Base-by-base conservation (phyloP, 2,329 filamentous ascomycete genomes). In the Raffaelea albimanens region DNA sequence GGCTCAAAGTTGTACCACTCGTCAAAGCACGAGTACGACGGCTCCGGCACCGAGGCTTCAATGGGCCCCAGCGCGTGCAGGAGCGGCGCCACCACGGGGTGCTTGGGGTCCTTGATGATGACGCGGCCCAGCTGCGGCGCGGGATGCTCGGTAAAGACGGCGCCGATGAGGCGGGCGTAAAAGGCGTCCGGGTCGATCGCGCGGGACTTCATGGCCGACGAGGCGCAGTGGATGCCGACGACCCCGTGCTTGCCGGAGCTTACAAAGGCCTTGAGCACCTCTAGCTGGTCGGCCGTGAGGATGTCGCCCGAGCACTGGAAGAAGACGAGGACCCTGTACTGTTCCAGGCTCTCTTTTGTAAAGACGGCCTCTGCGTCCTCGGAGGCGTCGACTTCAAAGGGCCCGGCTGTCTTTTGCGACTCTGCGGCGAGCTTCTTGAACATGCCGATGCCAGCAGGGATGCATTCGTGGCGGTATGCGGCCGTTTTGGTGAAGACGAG, bases 1-100 rank as follows among this genome's bases (percentile, higher is more conserved):
- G 43, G 46, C 44, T 56, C 52, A 49, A 67, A 69, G 49, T 68
- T 68, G 56, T 70, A 70, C 65, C 66, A 70, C 54, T 70, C 67
- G 44, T 70, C 67, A 46, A 63, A 59, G 60, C 61, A 67, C 5
- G 36, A 54, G 39, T 3, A 42, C 22, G 42, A 48, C 20, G 29
- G 44, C 40, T 45, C 25, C n/a, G 34, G 23, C 22, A 21, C 36
- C 18, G 20, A 50, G 19, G 40, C 50, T 47, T 46, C 44, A 14
- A 20, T 45, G 16, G 46, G 41, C 21, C 46, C 45, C 22, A 49
- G 43, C 20, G 45, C 21, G 2, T 50, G 54, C 11, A 64, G 53
- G 7, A 49, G 41, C 20, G 50, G 31, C 4, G 49, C 54, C 16
- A 64, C 52, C 25, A 67, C 61, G 18, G 54, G 55, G 50, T 68